phyloP scores from a whole-genome alignment of 2,329 filamentous ascomycete genomes.

The Parafenestella ontariensis region DNA sequence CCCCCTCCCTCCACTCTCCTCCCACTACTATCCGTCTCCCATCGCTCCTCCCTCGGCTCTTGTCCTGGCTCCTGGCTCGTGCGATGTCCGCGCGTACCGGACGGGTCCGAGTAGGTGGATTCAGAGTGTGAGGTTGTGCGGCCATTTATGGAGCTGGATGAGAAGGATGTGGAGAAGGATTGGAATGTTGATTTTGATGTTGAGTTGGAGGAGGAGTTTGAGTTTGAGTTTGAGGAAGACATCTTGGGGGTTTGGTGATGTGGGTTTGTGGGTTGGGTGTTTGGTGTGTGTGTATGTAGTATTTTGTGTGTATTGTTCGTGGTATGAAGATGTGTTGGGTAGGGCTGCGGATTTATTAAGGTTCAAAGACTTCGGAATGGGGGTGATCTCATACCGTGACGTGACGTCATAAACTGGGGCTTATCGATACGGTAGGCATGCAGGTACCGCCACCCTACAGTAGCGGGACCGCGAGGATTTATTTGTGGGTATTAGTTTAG shows the following conservation, averaged over 20 bases:
- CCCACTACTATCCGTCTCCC: conserved; percentile 31
- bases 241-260: not conserved
- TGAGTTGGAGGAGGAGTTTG: too few relatives aligned
- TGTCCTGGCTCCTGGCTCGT: conserved; percentile 38
- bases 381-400: conserved; percentile 21
- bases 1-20: conserved; percentile 20
- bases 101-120: conserved; percentile 33
- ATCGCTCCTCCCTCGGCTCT: conserved; percentile 31
- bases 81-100: conserved; percentile 36
- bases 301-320: not conserved
- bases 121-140: conserved; percentile 35
- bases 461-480: too few relatives aligned
- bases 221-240: conserved; percentile 6
- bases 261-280: not conserved
- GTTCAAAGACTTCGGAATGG: not conserved
- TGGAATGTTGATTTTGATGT: conserved; percentile 29
- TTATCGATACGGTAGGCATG: not conserved
- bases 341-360: not conserved
- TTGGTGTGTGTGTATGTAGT: not conserved
- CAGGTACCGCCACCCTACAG: not conserved
- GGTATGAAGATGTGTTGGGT: not conserved
- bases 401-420: conserved; percentile 12
- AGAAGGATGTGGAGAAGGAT: conserved; percentile 35
- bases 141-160: conserved; percentile 36
- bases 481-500: too few relatives aligned